Evolutionary conservation across 768 basidiomycete species (phyloP), one percentile per base, ranked within the genome.

Genomic region (Hortiboletus flavorubellus): DNA sequence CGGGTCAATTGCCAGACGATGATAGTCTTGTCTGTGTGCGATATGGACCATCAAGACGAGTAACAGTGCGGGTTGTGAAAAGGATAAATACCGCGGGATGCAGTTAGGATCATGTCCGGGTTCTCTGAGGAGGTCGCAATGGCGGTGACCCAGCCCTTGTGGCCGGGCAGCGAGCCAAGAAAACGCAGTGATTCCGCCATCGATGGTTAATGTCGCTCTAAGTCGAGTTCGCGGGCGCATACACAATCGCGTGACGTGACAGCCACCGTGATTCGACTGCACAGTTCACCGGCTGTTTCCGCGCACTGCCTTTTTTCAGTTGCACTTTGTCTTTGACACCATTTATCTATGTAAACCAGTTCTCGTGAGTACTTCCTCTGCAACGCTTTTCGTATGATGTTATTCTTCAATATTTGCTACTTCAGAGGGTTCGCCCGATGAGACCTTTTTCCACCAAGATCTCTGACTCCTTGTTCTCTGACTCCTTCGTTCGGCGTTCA

Each of bases 1-100:
- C 97, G 91, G 65, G 96, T 97, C 71, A 99, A 80, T 73, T 93
- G 90, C 97, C 97, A 99, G 71, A 98, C 94, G 72, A 99, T 98
- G 80, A 98, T 92, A 53, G 93, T 97, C 85, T 97, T 98, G 89
- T 99, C 97, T 96, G 87, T 96, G 93, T 93, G 73, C 59, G 61
- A 59, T 60, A 42, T 52, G 50, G 39, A 35, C 47, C 2, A 63
- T 61, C 56, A 67, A 63, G 63, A 65, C 55, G 48, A 59, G 55
- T 41, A 55, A 53, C 23, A 41, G 57, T 10, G 42, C 11, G 34
- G 40, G 30, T 34, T 46, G 51, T 42, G 53, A 57, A 49, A 9
- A 37, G 38, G 52, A 55, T 43, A 75, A 67, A 65, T 81, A 97
- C 94, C 94, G 78, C 97, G 86, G 60, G 97, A 98, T 63, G 95